Evolutionary conservation across 2,329 filamentous ascomycete species (phyloP).

Genomic region (Eurotiales sp.): DNA sequence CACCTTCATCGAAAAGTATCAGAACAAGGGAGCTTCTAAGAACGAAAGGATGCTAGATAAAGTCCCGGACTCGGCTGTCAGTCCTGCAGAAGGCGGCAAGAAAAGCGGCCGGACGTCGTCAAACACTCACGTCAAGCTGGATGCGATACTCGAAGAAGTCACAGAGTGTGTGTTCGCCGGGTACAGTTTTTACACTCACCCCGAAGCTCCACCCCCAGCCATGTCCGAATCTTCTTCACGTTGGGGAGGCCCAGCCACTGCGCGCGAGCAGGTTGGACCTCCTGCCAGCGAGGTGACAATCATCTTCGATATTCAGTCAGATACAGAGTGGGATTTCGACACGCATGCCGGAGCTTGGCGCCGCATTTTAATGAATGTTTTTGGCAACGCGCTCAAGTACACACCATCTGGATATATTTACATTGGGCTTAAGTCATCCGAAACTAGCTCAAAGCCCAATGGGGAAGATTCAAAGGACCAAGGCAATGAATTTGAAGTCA

Average conservation of each 20-base stretch:
- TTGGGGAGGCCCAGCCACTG: not conserved
- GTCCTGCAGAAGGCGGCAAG: no score
- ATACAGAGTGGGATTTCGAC: not conserved
- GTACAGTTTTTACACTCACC: not conserved
- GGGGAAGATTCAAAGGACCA: no score
- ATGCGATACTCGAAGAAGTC: not conserved
- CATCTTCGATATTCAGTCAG: not conserved
- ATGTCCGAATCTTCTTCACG: not conserved
- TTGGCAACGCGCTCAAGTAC: not conserved
- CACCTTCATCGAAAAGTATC: conserved; percentile 25
- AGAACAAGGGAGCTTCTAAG: not conserved
- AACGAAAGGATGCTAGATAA: no score
- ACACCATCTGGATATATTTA: not conserved
- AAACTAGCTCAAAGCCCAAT: no score
- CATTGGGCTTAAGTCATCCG: not conserved
- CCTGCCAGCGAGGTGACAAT: not conserved
- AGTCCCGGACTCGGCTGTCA: no score
- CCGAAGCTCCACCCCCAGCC: not conserved
- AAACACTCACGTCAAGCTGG: not conserved
- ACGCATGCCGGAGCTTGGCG: not conserved
- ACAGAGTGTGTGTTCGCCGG: not conserved
- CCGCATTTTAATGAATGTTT: not conserved
- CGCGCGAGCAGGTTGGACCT: not conserved
- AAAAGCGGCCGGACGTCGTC: not conserved
- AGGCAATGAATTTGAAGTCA: not conserved